Evolutionary conservation across 2,329 filamentous ascomycete species (phyloP).

Genomic region (Apiospora hydei): DNA sequence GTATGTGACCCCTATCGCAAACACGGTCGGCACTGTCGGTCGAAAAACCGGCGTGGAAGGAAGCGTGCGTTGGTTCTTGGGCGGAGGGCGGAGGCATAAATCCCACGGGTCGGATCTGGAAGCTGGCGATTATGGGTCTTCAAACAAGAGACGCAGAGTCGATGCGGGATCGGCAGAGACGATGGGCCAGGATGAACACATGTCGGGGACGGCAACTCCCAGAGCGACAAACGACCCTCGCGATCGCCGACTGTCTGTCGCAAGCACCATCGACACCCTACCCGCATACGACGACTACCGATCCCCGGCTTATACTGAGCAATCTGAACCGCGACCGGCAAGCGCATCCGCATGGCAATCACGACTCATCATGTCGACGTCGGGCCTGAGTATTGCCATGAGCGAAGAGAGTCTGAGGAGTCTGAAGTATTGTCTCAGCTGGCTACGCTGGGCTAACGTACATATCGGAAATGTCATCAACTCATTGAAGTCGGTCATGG

Average conservation of each 20-base stretch:
- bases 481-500: constrained; percentile 76
- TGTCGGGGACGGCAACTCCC: constrained; percentile 40
- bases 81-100: constrained; percentile 61
- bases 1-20: constrained; percentile 84
- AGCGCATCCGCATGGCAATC: constrained; percentile 71
- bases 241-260: constrained; percentile 66
- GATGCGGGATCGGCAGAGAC: constrained; percentile 37
- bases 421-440: constrained; percentile 82
- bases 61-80: constrained; percentile 84
- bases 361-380: constrained; percentile 87
- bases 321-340: constrained; percentile 43
- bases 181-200: constrained; percentile 39
- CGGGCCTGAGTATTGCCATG: constrained; percentile 89
- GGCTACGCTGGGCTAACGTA: constrained; percentile 82
- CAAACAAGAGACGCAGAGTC: constrained; percentile 67
- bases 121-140: constrained; percentile 47
- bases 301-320: constrained; percentile 77
- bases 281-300: constrained; percentile 84
- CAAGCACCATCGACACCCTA: constrained; percentile 75
- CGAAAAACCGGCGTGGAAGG: constrained; percentile 88
- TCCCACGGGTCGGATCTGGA: constrained; percentile 57
- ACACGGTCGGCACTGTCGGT: constrained; percentile 84
- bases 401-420: constrained; percentile 86
- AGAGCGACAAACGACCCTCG: constrained; percentile 42
- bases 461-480: constrained; percentile 79